Evolutionary conservation across 1,139 yeast genomes (phyloP), one percentile per base, ranked within the genome.

Genomic region (Zygotorulaspora mrakii): DNA sequence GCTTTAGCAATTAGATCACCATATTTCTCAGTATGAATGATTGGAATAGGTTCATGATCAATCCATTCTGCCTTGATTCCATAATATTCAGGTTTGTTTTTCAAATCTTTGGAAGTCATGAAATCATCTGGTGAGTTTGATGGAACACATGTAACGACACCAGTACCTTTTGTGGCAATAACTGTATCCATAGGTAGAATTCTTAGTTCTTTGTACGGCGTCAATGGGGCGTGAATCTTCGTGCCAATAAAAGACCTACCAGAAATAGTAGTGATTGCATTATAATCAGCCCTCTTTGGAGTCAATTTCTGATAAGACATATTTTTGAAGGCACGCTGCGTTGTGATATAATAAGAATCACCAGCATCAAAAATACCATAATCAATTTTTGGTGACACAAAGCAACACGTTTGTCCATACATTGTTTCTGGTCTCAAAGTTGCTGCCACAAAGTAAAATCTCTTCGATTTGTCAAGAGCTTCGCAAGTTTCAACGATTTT

Each of bases 351-450:
- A 69, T 81, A 86, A 52, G 77, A 77, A 54, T 84, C 79, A 48
- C 94, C 94, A 43, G 89, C 94, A 62, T 87, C 86, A 62, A 85
- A 94, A 39, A 91, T 67, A 61, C 98, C 98, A 61, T 94, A 91
- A 40, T 76, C 78, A 57, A 91, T 85, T 70, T 86, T 88, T 59
- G 97, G 96, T 34, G 96, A 86, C 22, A 91, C 97, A 59, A 91
- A 94, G 74, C 97, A 89, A 73, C 96, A 86, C 3, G 96, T 84
- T 72, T 94, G 98, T 50, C 97, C 98, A 60, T 89, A 89, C 96
- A 94, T 87, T 54, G 99, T 91, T 70, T 91, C 99, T 26, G 99
- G 96, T 71, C 99, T 83, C 57, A 94, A 78, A 54, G 98, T 91
- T 26, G 98, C 98, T 47, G 99, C 98, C 40, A 94, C 88, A 49